Evolutionary conservation across 257 asterid species (phyloP), one percentile per base, ranked within the genome.

Genomic region (Cynanchum wilfordii): DNA sequence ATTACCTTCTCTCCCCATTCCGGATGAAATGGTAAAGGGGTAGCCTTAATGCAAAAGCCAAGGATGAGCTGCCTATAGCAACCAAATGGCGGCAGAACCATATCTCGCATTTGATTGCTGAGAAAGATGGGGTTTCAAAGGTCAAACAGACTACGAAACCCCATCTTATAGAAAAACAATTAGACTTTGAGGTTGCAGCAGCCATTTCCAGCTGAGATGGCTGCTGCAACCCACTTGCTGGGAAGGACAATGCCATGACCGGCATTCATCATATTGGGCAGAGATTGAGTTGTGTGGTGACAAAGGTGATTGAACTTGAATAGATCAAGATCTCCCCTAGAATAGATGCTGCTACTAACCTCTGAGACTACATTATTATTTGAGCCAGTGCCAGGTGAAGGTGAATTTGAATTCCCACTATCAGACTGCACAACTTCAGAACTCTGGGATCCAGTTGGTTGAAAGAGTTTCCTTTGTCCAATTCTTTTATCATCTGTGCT

Each of bases 31-130:
- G 66, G 25, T 30, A 15, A 2, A 76, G 71, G 64, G 76, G 68
- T 60, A 50, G 45, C 78, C 80, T 16, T 56, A 75, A 77, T 71
- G 77, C 80, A 3, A n/a, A 24, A 90, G 95, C 96, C 96, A 90
- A 88, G 95, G 79, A 90, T 88, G 95, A 83, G 27, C 83, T 87
- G 91, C 93, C 95, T 66, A 9, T 49, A 44, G 68, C 83, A 82
- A 77, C 88, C 77, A 75, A 79, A 82, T 63, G 86, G 60, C 13
- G 72, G 74, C 74, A 58, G 78, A 20, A 76, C 66, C 81, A 72
- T 27, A 1, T 40, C 0, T 49, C 52, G 76, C 79, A 79, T 68
- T 81, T 70, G 86, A 83, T 73, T 78, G 81, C 73, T n/a, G n/a
- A n/a, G 29, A 25, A 54, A 52, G 79, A 78, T 65, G 84, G 77